phyloP scores from a whole-genome alignment of 2,329 filamentous ascomycete genomes.

The Talaromyces marneffei region DNA sequence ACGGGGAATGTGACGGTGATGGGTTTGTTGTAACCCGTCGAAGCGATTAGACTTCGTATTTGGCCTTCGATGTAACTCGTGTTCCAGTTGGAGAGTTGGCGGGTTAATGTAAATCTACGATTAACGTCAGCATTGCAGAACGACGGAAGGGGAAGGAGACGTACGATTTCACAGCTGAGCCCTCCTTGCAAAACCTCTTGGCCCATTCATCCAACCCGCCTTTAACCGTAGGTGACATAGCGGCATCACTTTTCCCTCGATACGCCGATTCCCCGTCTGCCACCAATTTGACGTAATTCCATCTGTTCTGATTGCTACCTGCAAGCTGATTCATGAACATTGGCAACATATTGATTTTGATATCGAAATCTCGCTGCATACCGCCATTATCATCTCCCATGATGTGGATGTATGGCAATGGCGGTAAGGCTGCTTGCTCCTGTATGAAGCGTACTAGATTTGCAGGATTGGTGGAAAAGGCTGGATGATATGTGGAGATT shows the following conservation, averaged over 20 bases:
- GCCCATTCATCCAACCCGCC: constrained; percentile 20
- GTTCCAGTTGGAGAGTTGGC: constrained; percentile 17
- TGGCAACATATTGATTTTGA: constrained; percentile 24
- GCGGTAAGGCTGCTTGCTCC: constrained; percentile 25
- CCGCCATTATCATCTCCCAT: constrained; percentile 16
- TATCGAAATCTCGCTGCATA: constrained; percentile 22
- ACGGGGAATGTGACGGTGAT: constrained; percentile 21
- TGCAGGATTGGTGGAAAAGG: constrained; percentile 19
- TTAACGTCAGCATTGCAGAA: neutral
- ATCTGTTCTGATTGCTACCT: constrained; percentile 6
- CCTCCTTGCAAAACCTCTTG: constrained; percentile 21
- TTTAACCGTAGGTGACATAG: constrained; percentile 11
- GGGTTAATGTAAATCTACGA: constrained; percentile 12
- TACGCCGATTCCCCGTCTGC: constrained; percentile 15
- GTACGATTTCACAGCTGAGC: constrained; percentile 15
- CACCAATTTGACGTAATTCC: constrained; percentile 19
- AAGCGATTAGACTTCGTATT: constrained; percentile 22
- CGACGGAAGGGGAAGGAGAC: neutral
- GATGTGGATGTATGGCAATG: constrained; percentile 24
- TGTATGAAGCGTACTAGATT: constrained; percentile 23
- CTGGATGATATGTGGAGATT: constrained; percentile 21
- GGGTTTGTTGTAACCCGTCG: constrained; percentile 22
- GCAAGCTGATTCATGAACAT: constrained; percentile 15
- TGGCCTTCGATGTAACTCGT: constrained; percentile 21
- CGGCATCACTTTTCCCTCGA: constrained; percentile 11